Evolutionary conservation across 2,329 filamentous ascomycete genomes (phyloP).

Genomic region (Colletotrichum sublineola): DNA sequence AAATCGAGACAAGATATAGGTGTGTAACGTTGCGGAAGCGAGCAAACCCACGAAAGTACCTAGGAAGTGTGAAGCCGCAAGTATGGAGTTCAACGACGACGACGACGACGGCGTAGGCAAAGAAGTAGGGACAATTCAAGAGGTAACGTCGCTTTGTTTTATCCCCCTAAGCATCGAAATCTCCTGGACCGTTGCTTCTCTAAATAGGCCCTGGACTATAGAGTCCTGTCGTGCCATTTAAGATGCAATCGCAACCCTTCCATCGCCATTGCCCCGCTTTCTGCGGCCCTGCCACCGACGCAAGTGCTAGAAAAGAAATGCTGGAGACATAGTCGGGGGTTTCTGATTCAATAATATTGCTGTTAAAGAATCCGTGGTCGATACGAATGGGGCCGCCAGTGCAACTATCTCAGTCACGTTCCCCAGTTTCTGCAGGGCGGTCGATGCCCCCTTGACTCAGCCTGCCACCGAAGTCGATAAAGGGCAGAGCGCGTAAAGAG

Average conservation of each 20-base stretch:
- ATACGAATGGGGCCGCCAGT: background rate
- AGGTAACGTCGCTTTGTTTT: background rate
- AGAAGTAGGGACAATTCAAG: background rate
- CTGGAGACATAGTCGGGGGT: slow-evolving; percentile 24
- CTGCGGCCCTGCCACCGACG: slow-evolving; percentile 21
- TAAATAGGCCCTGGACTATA: slow-evolving; percentile 20
- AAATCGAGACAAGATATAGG: fast-evolving
- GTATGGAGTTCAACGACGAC: background rate
- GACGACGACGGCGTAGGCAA: background rate
- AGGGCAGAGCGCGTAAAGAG: slow-evolving; percentile 23
- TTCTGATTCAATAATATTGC: slow-evolving; percentile 16
- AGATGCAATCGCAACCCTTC: slow-evolving; percentile 12
- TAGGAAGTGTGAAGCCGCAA: background rate
- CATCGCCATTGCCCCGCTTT: slow-evolving; percentile 16
- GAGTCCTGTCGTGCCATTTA: background rate
- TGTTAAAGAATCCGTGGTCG: slow-evolving; percentile 10
- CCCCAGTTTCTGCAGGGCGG: slow-evolving; percentile 34
- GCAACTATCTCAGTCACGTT: slow-evolving; percentile 23
- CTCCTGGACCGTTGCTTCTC: background rate
- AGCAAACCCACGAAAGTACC: background rate
- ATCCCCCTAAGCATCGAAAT: background rate
- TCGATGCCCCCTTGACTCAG: slow-evolving; percentile 39
- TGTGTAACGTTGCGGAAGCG: background rate
- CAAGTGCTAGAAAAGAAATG: slow-evolving; percentile 36
- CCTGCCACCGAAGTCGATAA: slow-evolving; percentile 35